Evolutionary conservation across 75 land plant species (phyloP), one percentile per base, ranked within the genome.

Genomic region (Ceratopteris richardii): DNA sequence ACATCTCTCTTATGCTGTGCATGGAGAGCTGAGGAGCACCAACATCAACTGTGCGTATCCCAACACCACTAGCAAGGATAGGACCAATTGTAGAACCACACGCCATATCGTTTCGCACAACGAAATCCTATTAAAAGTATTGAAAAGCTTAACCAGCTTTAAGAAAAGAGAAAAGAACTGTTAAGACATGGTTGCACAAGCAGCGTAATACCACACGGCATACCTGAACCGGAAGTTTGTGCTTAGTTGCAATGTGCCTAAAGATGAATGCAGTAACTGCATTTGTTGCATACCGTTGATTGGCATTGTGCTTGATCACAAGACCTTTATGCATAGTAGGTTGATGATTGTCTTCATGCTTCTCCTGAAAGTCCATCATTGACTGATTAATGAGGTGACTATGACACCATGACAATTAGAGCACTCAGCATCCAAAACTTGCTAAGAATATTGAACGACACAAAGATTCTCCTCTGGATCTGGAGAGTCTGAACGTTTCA

Each of bases 51-150:
- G 99, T 95, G 11, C 96, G 85, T 44, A 95, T 95, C 11, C 99
- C 99, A 19, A 86, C 72, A 12, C 99, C 99, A 61, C 99, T 95
- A 4, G 99, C 99, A 44, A 95, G 69, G n/a, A 90, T 95, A 0
- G 99, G 99, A 31, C 99, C 99, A 52, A 95, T 85, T 17, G 99
- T 95, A 21, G 99, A 95, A 31, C 99, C 99, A 73, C 99, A 95
- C 18, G 69, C 63, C 92, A 86, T 90, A 68, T 95, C 99, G 65
- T 95, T 95, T 16, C 96, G 91, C 30, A 95, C 99, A 46, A 90
- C 99, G 76, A 95, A 95, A 60, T 90, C 96, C 99, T 95, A 18
- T 2, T 5, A 19, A 4, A 63, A 42, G 2, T 29, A 24, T 23
- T 5, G 58, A 61, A 51, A 51, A 20, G 24, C 54, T 51, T 12